These are phyloP conservation scores for Fraxinus nigra DNA, from an alignment of 305 asterid genomes.

Conservation along the genomic window DNA sequence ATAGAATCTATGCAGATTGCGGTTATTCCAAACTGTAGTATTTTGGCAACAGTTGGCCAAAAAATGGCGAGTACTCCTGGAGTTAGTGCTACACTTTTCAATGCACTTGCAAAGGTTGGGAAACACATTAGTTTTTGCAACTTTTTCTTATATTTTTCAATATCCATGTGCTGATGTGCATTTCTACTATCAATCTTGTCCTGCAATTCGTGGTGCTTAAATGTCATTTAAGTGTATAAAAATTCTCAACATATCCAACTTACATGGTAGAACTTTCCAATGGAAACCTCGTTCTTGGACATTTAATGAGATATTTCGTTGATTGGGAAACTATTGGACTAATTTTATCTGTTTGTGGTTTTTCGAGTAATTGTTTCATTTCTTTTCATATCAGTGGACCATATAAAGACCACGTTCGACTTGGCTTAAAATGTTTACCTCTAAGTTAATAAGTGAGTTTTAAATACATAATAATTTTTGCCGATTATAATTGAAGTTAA, in stretches of 20 bases:
- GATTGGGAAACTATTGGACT: neutral
- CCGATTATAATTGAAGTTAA: neutral
- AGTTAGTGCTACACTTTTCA: slow-evolving; percentile 95
- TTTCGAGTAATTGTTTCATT: neutral
- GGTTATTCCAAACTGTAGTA: slow-evolving; percentile 85
- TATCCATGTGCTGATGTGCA: neutral
- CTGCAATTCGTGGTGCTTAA: neutral
- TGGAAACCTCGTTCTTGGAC: neutral
- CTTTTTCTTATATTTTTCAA: neutral
- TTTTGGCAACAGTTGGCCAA: slow-evolving; percentile 97
- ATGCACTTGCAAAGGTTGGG: slow-evolving; percentile 93
- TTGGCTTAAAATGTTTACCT: neutral
- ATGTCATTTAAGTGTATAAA: neutral
- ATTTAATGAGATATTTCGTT: neutral
- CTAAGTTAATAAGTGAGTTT: neutral
- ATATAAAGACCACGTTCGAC: neutral
- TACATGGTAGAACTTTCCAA: neutral
- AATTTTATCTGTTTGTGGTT: neutral
- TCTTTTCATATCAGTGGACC: neutral
- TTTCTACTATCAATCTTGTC: neutral
- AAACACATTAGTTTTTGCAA: slow-evolving; percentile 9
- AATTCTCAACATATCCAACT: neutral
- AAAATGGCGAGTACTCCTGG: slow-evolving; percentile 99
- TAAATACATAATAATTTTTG: neutral
- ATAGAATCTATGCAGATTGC: slow-evolving; percentile 61